A percentile compares a stretch with the other conserved stretches of the same genome.
Conservation (phyloP, 805 yeast genomes). For the Diddensiella caesifluorescens region DNA sequence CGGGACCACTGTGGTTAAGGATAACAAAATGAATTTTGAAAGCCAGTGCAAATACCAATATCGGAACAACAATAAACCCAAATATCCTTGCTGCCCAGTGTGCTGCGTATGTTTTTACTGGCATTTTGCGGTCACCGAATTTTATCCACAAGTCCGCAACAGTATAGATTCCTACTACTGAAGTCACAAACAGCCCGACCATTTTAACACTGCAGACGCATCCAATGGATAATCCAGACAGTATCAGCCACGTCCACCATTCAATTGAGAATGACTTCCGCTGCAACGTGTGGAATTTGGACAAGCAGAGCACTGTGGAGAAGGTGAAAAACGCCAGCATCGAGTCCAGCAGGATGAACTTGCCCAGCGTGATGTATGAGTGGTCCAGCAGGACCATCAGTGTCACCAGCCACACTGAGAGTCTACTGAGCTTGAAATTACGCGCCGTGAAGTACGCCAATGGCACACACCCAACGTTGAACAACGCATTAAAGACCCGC, state of each 20-base stretch:
- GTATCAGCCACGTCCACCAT: constrained; percentile 92
- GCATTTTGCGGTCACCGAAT: constrained; percentile 54
- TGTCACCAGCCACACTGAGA: constrained; percentile 72
- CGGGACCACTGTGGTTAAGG: constrained; percentile 79
- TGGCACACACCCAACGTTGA: constrained; percentile 81
- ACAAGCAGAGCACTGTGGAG: constrained; percentile 68
- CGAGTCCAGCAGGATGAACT: constrained; percentile 87
- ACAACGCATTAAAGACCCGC: constrained; percentile 82
- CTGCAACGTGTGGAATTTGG: constrained; percentile 60
- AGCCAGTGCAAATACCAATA: constrained; percentile 58
- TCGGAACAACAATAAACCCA: constrained; percentile 66
- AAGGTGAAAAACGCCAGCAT: constrained; percentile 85
- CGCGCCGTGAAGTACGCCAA: constrained; percentile 78
- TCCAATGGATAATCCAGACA: constrained; percentile 84
- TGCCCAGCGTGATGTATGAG: constrained; percentile 78
- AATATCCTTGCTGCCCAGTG: constrained; percentile 74
- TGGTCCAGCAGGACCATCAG: constrained; percentile 70
- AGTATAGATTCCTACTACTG: constrained; percentile 86
- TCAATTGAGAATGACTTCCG: constrained; percentile 59
- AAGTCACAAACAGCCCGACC: constrained; percentile 91
- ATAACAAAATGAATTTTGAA: constrained; percentile 79
- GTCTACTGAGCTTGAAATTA: constrained; percentile 64
- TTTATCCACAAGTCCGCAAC: constrained; percentile 80
- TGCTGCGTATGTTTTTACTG: constrained; percentile 27
- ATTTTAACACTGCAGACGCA: constrained; percentile 89